Evolutionary conservation across 306 rosid genomes (phyloP), one percentile per base, ranked within the genome.

Genomic region (Corylus heterophylla): DNA sequence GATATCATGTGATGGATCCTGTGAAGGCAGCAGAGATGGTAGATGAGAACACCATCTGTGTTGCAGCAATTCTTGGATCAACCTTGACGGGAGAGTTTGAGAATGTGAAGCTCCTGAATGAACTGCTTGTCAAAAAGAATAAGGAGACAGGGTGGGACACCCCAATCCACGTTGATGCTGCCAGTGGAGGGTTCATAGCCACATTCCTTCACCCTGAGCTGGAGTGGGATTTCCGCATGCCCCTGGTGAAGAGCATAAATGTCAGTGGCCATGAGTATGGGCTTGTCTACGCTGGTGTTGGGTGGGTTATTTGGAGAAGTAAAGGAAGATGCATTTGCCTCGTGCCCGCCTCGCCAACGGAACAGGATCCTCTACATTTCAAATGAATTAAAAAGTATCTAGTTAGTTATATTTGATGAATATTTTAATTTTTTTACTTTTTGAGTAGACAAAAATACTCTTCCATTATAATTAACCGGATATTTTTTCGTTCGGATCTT

Each of bases 41-140:
- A 45, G 98, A 94, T 73, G 98, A 94, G 87, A 94, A 94, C 87
- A 94, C 97, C 50, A 94, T 94, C 17, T 94, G 97, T 73, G 98
- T 94, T 71, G 97, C 98, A 13, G 97, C 97, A 62, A 94, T 94
- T 80, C 78, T 94, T 49, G 98, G 98, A 4, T 94, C 98, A 54
- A 94, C 98, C 11, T 69, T 94, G 69, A 94, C 91, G 0, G 98
- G 98, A 12, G 98, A 94, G 83, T 94, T 94, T 79, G 98, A 94
- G 83, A 85, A 94, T 79, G 98, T 94, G 86, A 92, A 92, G 81
- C 92, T 88, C 72, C 91, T 94, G 1, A 83, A 86, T 54, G 89
- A 92, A 11, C 95, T 94, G 27, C 97, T 94, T 1, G 37, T 83
- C 25, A 13, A 74, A 67, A 92, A 91, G 92, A 94, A 94, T 67